Base-by-base conservation (phyloP, 257 asterid genomes). In the Henckelia pumila region DNA sequence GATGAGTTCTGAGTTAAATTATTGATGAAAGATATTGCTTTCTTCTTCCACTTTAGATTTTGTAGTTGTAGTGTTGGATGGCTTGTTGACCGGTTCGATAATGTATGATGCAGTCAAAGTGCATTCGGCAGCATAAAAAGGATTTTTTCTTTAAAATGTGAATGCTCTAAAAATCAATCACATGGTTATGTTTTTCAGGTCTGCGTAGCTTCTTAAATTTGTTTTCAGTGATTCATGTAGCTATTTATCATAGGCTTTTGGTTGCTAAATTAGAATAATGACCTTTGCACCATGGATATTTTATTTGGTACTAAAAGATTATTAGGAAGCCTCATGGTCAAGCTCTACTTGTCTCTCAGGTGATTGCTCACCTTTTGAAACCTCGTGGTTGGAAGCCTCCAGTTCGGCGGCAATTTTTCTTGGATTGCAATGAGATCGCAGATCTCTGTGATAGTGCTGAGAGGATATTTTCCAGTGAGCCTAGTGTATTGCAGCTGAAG, bases 301-400 rank as follows among this genome's bases (percentile, higher is more conserved):
- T 40, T 49, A 47, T 70, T 33, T 57, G 73, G 50, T 56, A 58
- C 52, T 32, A 68, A 33, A 64, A 30, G 33, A 25, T 33, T 23
- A 62, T 62, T 63, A 74, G 26, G 55, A 29, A 56, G 17, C 58
- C 70, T 68, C 8, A 61, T 71, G 66, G 37, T 73, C 23, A 59
- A 56, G 61, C 28, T 67, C 63, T 67, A 59, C 35, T 58, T 50
- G 47, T 57, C 40, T 57, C 65, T 58, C 82, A 95, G 99, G 94
- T 95, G 86, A 75, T 95, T 72, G 87, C 94, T 53, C 94, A 95
- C 83, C 96, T 95, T 68, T 63, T 95, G 68, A 91, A 91, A 75
- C 99, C 99, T 71, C 98, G 98, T 67, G 99, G 99, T 66, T 95
- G 99, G 99, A 95, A 91, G 82, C 99, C 98, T 70, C 99, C 99